Evolutionary conservation across 2,329 filamentous ascomycete genomes (phyloP).

Genomic region (Botrytis pseudocinerea): DNA sequence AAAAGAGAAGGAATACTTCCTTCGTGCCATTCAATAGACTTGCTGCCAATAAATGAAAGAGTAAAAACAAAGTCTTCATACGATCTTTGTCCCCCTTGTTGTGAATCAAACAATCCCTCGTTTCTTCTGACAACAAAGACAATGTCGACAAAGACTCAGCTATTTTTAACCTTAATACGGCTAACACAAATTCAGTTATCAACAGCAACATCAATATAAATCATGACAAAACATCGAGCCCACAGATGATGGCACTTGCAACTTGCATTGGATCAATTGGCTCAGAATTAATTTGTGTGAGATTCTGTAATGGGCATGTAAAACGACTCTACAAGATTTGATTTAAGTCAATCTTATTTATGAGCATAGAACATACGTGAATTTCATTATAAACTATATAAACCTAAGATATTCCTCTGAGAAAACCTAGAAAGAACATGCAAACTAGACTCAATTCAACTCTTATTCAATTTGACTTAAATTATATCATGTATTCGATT

Average conservation of each 20-base stretch:
- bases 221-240: background rate
- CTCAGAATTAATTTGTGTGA: background rate
- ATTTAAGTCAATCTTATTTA: too few species aligned
- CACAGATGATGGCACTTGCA: background rate
- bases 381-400: too few species aligned
- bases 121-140: background rate
- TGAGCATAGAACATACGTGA: too few species aligned
- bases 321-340: too few species aligned
- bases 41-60: background rate
- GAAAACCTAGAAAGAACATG: too few species aligned
- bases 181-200: background rate
- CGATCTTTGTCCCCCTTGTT: accelerated
- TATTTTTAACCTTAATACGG: background rate
- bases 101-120: background rate
- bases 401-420: too few species aligned
- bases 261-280: background rate
- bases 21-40: accelerated
- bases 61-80: accelerated
- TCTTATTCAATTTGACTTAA: too few species aligned
- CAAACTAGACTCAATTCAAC: too few species aligned
- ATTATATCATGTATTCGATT: too few species aligned
- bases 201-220: background rate
- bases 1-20: background rate
- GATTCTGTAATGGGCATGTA: too few species aligned
- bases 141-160: background rate